Conservation (phyloP, 768 basidiomycete genomes). For the Ramaria sp. region DNA sequence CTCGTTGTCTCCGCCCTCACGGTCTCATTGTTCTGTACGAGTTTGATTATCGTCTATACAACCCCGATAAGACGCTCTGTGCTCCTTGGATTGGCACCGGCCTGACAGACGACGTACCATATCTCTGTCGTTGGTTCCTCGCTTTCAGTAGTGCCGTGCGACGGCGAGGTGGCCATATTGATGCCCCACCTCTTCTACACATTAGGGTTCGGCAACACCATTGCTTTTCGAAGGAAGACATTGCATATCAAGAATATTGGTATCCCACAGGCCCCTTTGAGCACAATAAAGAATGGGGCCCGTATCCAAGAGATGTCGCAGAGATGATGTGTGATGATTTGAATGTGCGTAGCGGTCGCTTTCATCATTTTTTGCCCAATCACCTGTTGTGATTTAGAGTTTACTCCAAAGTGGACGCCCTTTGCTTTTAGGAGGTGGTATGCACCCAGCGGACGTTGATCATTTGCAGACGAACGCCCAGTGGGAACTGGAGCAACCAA, state of each 20-base stretch:
- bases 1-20: slow-evolving; percentile 54
- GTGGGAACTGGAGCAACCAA: slow-evolving; percentile 40
- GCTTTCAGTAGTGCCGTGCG: slow-evolving; percentile 42
- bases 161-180: slow-evolving; percentile 45
- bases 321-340: slow-evolving; percentile 4
- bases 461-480: slow-evolving; percentile 40
- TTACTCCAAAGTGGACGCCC: slow-evolving; percentile 61
- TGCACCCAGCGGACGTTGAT: slow-evolving; percentile 42
- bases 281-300: slow-evolving; percentile 19
- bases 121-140: slow-evolving; percentile 54
- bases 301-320: slow-evolving; percentile 23
- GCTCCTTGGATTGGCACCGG: slow-evolving; percentile 25
- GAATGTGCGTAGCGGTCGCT: neutral
- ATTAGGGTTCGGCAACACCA: slow-evolving; percentile 46
- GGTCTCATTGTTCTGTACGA: slow-evolving; percentile 60
- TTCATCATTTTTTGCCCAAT: neutral
- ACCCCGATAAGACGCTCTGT: slow-evolving; percentile 34
- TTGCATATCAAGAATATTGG: slow-evolving; percentile 50
- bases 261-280: slow-evolving; percentile 48
- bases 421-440: slow-evolving; percentile 52
- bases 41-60: slow-evolving; percentile 60
- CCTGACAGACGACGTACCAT: slow-evolving; percentile 25
- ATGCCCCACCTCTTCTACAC: slow-evolving; percentile 41
- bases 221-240: slow-evolving; percentile 38
- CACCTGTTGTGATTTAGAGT: slow-evolving; percentile 27